Evolutionary conservation across 2,329 filamentous ascomycete genomes (phyloP), one percentile per base, ranked within the genome.

Genomic region (Pseudocercospora pini-densiflorae): DNA sequence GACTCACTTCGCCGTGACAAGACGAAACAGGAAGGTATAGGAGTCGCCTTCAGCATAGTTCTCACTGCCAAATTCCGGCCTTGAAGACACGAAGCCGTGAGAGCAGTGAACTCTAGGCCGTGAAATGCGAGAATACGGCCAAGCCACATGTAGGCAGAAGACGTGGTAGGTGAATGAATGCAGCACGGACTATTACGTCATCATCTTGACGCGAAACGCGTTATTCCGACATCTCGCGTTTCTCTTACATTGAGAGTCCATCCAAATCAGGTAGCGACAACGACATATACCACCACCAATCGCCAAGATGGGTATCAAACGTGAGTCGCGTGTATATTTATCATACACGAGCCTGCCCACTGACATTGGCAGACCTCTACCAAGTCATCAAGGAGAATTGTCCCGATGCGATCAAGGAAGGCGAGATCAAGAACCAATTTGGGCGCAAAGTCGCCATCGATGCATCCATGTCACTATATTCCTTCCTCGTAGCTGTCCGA

Each of bases 361-460:
- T 65, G n/a, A 70, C 57, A 23, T 36, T 1, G 47, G 8, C 57
- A 79, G 74, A 81, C 68, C 76, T 84, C n/a, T 81, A 76, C 77
- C 81, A 83, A 74, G 76, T 85, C 71, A 83, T 85, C 71, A 79
- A 79, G 68, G 77, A 79, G 45, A 91, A 98, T 83, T 92, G 93
- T 71, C 95, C 95, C n/a, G 92, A 94, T 81, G 91, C 95, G 36
- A 88, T 97, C 85, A 98, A 97, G 81, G 91, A 93, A 77, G 93
- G 95, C 67, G 95, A 99, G 78, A 99, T 99, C 85, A 99, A 99
- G 83, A 94, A 94, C 74, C 95, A 99, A 72, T 99, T 99, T 78
- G 95, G 95, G 70, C 92, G 95, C 79, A 99, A 99, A 82, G 94
- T 99, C 68, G 76, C 70, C 70, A 70, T 72, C 62, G 75, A 76